Conservation (phyloP, 2,329 filamentous ascomycete species). For the Apiospora marii region DNA sequence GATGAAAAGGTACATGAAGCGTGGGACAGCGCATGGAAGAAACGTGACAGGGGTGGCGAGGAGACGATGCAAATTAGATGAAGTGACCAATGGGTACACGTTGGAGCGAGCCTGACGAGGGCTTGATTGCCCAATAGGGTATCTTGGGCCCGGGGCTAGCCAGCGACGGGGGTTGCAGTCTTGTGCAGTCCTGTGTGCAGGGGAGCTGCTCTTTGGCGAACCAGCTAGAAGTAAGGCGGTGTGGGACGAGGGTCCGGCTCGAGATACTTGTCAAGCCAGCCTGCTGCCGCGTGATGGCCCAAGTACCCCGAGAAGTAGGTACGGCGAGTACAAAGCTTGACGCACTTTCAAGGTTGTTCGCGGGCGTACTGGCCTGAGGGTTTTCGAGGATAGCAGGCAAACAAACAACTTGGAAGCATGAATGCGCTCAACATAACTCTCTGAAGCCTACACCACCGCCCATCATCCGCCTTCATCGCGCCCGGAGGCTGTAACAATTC, state of each 20-base stretch:
- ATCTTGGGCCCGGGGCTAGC: constrained; percentile 56
- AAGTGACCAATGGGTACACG: constrained; percentile 57
- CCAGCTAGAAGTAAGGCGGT: constrained; percentile 42
- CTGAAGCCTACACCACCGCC: background rate
- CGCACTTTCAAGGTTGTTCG: constrained; percentile 23
- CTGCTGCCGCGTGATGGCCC: constrained; percentile 15
- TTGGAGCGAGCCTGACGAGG: constrained; percentile 49
- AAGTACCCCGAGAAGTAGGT: constrained; percentile 24
- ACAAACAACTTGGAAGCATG: constrained; percentile 18
- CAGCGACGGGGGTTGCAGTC: constrained; percentile 45
- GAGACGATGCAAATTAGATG: constrained; percentile 56
- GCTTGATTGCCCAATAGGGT: constrained; percentile 59
- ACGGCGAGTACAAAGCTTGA: constrained; percentile 20
- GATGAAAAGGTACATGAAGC: constrained; percentile 40
- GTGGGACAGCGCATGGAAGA: constrained; percentile 59
- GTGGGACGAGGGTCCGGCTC: constrained; percentile 35
- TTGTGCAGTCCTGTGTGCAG: constrained; percentile 26
- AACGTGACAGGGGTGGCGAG: constrained; percentile 55
- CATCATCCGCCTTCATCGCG: background rate
- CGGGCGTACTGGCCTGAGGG: constrained; percentile 16
- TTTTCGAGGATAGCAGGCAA: constrained; percentile 16
- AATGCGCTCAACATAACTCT: constrained; percentile 23
- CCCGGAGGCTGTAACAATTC: background rate
- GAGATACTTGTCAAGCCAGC: constrained; percentile 26
- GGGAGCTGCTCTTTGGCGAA: constrained; percentile 35